phyloP scores from a whole-genome alignment of 116 monocot species.

The Iris pallida region DNA sequence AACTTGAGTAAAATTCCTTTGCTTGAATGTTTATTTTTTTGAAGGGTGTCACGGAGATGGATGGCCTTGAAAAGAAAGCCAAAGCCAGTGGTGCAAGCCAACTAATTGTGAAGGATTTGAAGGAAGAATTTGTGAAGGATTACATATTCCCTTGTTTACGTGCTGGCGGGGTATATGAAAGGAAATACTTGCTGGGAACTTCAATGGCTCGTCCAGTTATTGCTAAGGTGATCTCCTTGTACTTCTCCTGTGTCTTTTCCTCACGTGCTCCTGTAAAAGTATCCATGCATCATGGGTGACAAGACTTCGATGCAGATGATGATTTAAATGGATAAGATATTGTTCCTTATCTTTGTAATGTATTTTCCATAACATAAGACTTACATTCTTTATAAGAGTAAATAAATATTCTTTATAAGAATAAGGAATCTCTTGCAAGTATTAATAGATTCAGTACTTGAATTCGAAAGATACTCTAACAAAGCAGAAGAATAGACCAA shows the following conservation, averaged over 20 bases:
- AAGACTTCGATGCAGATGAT: too few species aligned
- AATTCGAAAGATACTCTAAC: too few species aligned
- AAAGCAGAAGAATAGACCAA: too few species aligned
- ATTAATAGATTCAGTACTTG: too few species aligned
- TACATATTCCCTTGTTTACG: constrained; percentile 88
- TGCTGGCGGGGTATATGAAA: constrained; percentile 95
- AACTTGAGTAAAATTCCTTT: not conserved
- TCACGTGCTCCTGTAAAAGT: not conserved
- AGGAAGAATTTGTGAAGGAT: constrained; percentile 95
- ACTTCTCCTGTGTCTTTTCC: not conserved
- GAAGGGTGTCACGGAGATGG: constrained; percentile 87
- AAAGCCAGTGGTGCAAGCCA: constrained; percentile 93
- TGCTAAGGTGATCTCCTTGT: constrained; percentile 61
- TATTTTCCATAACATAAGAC: too few species aligned
- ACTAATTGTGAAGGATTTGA: constrained; percentile 88
- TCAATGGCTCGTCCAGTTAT: constrained; percentile 99
- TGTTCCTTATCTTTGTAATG: too few species aligned
- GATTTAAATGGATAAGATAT: too few species aligned
- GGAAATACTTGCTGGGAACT: constrained; percentile 93
- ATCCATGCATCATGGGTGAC: too few species aligned
- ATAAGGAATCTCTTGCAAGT: too few species aligned
- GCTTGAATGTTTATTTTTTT: not conserved
- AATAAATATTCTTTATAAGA: too few species aligned
- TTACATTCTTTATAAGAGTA: too few species aligned
- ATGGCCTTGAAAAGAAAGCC: constrained; percentile 86